Conservation (phyloP, 1,284 basidiomycete species). For the Ganoderma multipileum region DNA sequence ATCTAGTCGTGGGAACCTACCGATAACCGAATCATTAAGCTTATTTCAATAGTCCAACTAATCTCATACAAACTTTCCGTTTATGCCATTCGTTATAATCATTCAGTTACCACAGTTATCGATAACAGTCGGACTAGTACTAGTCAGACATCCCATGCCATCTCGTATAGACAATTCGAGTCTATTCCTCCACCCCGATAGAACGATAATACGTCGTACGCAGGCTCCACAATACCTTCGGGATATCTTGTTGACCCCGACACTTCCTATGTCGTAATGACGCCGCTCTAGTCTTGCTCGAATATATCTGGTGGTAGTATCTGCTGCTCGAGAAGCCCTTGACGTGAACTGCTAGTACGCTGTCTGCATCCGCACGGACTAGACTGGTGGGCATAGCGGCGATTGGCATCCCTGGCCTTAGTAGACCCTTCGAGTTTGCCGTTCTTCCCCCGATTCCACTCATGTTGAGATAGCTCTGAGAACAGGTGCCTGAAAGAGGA, state of each 20-base stretch:
- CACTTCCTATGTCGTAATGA: background rate
- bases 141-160: too few species aligned
- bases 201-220: background rate
- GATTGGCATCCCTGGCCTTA: background rate
- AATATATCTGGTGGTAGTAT: too few species aligned
- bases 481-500: background rate
- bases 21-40: background rate
- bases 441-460: background rate
- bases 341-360: background rate
- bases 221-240: background rate
- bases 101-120: too few species aligned
- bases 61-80: background rate
- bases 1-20: conserved; percentile 1
- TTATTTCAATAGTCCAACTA: background rate
- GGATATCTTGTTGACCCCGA: background rate
- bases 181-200: background rate
- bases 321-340: background rate
- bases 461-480: background rate
- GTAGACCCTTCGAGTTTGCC: background rate
- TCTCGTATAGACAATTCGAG: background rate
- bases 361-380: background rate
- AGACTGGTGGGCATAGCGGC: background rate
- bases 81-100: background rate
- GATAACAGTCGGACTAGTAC: too few species aligned
- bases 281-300: background rate